These are phyloP conservation scores for Coemansia sp. DNA, from an alignment of 192 early-diverging fungal genomes.

Conservation along the genomic window DNA sequence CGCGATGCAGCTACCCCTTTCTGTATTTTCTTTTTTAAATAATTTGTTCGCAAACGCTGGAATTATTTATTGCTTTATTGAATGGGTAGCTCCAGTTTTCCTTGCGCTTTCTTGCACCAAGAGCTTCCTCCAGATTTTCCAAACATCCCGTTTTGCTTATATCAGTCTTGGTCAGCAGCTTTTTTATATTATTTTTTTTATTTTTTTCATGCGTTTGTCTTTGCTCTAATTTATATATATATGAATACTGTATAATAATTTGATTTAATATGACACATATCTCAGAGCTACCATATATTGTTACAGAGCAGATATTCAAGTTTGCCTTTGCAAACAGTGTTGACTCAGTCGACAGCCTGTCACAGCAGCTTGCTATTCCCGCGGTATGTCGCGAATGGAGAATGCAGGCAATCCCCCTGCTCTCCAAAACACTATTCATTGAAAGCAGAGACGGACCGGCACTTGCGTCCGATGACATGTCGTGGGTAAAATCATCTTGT, in stretches of 20 bases:
- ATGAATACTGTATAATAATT: not conserved
- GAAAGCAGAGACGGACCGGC: not conserved
- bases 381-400: not conserved
- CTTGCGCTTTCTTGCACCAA: no score
- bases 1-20: not conserved
- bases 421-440: not conserved
- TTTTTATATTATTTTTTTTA: slow-evolving; percentile 6
- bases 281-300: not conserved
- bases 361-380: not conserved
- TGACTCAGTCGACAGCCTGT: no score
- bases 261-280: not conserved
- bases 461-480: no score
- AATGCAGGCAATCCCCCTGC: not conserved
- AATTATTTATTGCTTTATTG: not conserved
- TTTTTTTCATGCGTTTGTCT: not conserved
- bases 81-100: no score
- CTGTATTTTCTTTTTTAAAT: not conserved
- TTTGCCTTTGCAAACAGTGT: no score
- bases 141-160: not conserved
- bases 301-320: no score
- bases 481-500: no score
- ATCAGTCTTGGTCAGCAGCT: no score
- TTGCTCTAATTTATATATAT: slow-evolving; percentile 1
- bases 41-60: not conserved
- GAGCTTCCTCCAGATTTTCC: no score